Conservation (phyloP, 139 green algal genomes). For the Pseudopediastrum boryanum region DNA sequence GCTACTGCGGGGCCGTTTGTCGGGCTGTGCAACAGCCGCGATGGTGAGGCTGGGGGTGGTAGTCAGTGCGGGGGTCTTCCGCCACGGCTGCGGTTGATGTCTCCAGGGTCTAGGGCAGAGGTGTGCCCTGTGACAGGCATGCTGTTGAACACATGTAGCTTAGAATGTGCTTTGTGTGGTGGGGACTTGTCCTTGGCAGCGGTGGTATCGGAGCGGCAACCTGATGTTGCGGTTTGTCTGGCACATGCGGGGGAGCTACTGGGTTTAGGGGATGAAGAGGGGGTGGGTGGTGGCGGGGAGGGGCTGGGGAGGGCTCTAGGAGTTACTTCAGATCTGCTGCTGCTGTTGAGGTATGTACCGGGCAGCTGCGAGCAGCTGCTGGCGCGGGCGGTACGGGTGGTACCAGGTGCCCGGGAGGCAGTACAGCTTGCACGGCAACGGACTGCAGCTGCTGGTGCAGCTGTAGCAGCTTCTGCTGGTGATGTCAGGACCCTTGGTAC, state of each 20-base stretch:
- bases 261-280: too few species aligned
- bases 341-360: constrained; percentile 30
- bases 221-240: constrained; percentile 14
- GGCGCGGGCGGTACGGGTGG: not conserved
- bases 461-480: too few species aligned
- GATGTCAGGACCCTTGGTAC: too few species aligned
- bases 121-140: not conserved
- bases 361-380: constrained; percentile 26
- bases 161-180: constrained; percentile 28
- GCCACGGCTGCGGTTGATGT: constrained; percentile 2
- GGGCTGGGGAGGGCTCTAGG: not conserved
- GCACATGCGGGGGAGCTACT: constrained; percentile 13
- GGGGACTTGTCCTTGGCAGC: constrained; percentile 23
- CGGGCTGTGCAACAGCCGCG: too few species aligned
- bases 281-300: too few species aligned
- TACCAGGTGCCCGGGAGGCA: constrained; percentile 12
- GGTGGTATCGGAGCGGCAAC: not conserved
- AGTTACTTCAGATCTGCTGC: not conserved
- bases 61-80: not conserved
- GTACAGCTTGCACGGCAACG: not conserved
- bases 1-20: too few species aligned
- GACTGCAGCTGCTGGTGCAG: too few species aligned
- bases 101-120: too few species aligned
- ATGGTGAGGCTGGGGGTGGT: not conserved
- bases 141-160: constrained; percentile 28